Conservation (phyloP, 148 eudicot species). For the Tetragonia tetragonoides region DNA sequence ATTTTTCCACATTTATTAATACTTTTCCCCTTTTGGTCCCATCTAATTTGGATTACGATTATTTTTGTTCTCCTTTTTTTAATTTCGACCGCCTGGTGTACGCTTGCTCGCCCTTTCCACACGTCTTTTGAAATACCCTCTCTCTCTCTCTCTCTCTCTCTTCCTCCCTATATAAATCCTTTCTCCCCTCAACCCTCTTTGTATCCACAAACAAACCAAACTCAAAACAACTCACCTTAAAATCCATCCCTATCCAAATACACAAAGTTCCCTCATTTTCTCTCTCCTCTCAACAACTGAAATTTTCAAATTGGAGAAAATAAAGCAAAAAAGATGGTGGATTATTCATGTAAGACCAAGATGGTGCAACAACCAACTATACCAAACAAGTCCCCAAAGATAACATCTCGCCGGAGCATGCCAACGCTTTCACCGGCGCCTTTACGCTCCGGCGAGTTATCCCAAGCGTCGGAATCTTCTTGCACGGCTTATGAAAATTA, state of each 20-base stretch:
- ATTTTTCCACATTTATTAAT: not conserved
- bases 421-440: slow-evolving; percentile 28
- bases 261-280: not conserved
- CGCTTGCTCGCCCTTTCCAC: slow-evolving; percentile 22
- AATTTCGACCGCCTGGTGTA: not conserved
- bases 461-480: slow-evolving; percentile 49
- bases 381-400: slow-evolving; percentile 40
- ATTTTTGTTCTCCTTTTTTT: no score
- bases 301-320: no score
- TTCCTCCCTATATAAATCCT: slow-evolving; percentile 13
- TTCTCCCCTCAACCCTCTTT: not conserved
- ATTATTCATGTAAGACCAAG: slow-evolving; percentile 58
- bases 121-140: slow-evolving; percentile 5
- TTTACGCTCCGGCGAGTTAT: slow-evolving; percentile 26
- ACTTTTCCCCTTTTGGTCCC: not conserved
- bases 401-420: slow-evolving; percentile 33
- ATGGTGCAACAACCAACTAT: slow-evolving; percentile 35
- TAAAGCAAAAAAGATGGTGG: slow-evolving; percentile 45
- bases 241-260: slow-evolving; percentile 5
- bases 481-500: slow-evolving; percentile 65
- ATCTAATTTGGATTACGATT: no score
- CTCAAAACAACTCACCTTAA: not conserved
- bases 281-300: not conserved
- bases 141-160: not conserved
- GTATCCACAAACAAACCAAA: not conserved